Percentiles rank a stretch among this genome's conserved stretches.
phyloP scores from a whole-genome alignment of 257 asterid genomes.

The Primulina eburnea region DNA sequence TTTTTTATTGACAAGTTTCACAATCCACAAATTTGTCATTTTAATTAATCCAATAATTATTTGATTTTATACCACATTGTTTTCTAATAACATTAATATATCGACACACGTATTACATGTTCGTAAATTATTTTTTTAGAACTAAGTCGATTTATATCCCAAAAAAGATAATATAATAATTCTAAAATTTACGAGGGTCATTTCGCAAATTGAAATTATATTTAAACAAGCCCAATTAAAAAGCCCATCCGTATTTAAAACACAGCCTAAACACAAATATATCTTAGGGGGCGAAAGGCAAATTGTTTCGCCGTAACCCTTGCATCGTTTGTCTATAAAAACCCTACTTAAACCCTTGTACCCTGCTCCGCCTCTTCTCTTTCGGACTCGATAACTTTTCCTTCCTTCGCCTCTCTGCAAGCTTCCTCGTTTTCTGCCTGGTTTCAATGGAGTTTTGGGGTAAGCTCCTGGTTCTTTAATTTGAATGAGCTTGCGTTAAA shows the following conservation, averaged over 20 bases:
- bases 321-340: constrained; percentile 15
- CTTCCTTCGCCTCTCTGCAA: not conserved
- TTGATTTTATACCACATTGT: too few species aligned
- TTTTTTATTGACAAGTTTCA: too few species aligned
- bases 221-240: too few species aligned
- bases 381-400: not conserved
- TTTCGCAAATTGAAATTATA: too few species aligned
- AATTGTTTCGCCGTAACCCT: not conserved
- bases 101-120: too few species aligned
- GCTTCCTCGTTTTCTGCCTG: not conserved
- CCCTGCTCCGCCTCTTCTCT: constrained; percentile 36
- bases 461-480: constrained; percentile 19
- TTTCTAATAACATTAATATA: too few species aligned
- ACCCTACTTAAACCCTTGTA: constrained; percentile 35
- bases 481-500: not conserved
- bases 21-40: too few species aligned
- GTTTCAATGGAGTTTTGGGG: constrained; percentile 69
- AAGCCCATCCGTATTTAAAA: not conserved
- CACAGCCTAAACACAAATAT: not conserved
- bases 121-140: too few species aligned
- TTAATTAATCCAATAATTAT: too few species aligned
- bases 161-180: too few species aligned
- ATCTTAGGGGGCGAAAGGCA: not conserved
- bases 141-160: too few species aligned
- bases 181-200: too few species aligned